Evolutionary conservation across 441 rosid genomes (phyloP).

Genomic region (Gossypium gossypioides): DNA sequence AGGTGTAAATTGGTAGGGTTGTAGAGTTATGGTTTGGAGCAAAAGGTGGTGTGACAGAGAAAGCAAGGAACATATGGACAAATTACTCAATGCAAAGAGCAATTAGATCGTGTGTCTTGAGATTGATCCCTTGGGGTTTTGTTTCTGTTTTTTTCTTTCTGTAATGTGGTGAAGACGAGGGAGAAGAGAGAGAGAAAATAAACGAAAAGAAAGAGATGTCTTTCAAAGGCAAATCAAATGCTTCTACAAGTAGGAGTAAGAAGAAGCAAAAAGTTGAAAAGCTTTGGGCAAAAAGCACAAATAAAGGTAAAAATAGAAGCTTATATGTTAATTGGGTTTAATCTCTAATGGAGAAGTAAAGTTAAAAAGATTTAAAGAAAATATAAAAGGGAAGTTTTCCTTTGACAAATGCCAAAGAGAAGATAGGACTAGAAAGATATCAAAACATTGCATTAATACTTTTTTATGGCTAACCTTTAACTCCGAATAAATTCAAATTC

Average conservation of each 20-base stretch:
- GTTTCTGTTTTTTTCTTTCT: not conserved
- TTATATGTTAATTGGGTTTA: constrained; percentile 23
- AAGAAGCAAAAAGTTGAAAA: constrained; percentile 9
- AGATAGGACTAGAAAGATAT: not conserved
- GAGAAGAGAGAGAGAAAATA: not conserved
- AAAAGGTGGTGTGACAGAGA: constrained; percentile 3
- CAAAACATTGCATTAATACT: not conserved
- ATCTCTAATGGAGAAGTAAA: not conserved
- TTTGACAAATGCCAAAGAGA: constrained; percentile 3
- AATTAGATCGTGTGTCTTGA: not conserved
- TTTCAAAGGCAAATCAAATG: constrained; percentile 11
- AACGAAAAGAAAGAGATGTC: not conserved
- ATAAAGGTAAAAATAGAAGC: not conserved
- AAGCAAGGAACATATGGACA: constrained; percentile 12
- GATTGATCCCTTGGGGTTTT: constrained; percentile 1
- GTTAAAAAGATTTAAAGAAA: not conserved
- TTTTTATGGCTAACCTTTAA: too few relatives aligned
- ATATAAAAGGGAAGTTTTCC: not conserved
- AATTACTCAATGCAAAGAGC: not conserved
- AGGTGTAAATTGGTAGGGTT: not conserved
- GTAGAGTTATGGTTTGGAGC: not conserved
- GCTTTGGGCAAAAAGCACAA: not conserved
- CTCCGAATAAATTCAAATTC: too few relatives aligned
- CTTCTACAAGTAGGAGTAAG: not conserved
- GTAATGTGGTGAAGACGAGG: not conserved